phyloP scores from a whole-genome alignment of 106 monocot species.

The Vanilla planifolia region DNA sequence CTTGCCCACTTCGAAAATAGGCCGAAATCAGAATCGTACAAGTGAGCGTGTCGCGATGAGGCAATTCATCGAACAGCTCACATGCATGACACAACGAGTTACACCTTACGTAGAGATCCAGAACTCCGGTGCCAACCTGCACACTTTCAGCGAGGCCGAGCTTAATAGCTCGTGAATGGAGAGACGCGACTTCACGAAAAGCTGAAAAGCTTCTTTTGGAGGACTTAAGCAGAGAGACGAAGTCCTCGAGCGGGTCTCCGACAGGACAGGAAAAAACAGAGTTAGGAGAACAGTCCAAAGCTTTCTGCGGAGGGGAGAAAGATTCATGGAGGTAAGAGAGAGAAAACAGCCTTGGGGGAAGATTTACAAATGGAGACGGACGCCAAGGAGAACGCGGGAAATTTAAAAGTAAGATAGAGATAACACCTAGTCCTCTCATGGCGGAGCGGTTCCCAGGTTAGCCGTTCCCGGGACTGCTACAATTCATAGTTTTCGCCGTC shows the following conservation, averaged over 20 bases:
- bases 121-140: slow-evolving; percentile 19
- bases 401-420: neutral
- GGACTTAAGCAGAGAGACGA: slow-evolving; percentile 15
- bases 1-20: slow-evolving; percentile 16
- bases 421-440: neutral
- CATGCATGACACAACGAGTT: slow-evolving; percentile 25
- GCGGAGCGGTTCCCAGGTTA: too few species aligned
- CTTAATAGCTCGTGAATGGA: slow-evolving; percentile 42
- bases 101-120: slow-evolving; percentile 23
- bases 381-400: neutral
- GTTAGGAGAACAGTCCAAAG: neutral
- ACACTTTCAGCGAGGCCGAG: slow-evolving; percentile 9
- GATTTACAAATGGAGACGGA: neutral
- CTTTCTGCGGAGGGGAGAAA: neutral
- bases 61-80: slow-evolving; percentile 54
- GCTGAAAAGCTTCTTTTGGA: neutral
- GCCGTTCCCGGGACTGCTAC: too few species aligned
- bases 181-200: slow-evolving; percentile 8
- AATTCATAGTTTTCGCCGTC: too few species aligned
- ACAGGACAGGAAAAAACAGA: neutral
- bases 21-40: slow-evolving; percentile 59
- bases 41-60: slow-evolving; percentile 15
- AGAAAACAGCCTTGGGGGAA: neutral
- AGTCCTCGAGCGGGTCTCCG: slow-evolving; percentile 8
- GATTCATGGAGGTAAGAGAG: neutral